Percentiles rank a stretch among this genome's conserved stretches.
phyloP scores from a whole-genome alignment of 2,329 filamentous ascomycete genomes.

The Colletotrichum graminicola region DNA sequence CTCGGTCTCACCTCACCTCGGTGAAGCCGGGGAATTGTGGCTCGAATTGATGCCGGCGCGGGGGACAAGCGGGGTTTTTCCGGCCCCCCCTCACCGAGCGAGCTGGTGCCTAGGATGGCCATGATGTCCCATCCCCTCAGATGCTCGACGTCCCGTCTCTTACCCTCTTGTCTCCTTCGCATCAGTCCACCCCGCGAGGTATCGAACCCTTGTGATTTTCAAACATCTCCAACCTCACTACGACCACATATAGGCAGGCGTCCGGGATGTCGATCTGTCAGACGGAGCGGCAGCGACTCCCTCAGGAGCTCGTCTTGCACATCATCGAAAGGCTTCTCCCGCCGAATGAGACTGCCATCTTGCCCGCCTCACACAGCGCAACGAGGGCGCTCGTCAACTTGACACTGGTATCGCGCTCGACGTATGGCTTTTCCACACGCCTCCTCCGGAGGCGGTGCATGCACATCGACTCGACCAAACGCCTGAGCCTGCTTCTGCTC shows the following conservation, averaged over 20 bases:
- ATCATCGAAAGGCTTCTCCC: conserved; percentile 53
- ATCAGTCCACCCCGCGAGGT: too few relatives aligned
- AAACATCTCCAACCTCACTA: neutral
- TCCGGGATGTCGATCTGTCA: neutral
- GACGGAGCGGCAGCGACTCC: conserved; percentile 44
- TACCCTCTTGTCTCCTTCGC: neutral
- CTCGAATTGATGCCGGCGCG: conserved; percentile 1
- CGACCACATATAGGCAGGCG: neutral
- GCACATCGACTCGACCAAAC: conserved; percentile 55
- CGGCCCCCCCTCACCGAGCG: conserved; percentile 1
- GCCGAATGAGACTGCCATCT: conserved; percentile 47
- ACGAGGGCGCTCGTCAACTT: conserved; percentile 60
- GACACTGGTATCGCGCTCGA: conserved; percentile 57
- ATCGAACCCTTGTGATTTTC: neutral
- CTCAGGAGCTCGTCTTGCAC: conserved; percentile 52
- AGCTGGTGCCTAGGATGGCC: neutral
- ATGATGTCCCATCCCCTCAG: neutral
- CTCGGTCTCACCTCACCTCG: neutral
- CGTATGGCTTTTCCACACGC: conserved; percentile 55
- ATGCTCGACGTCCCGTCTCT: too few relatives aligned
- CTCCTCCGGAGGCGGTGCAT: conserved; percentile 60
- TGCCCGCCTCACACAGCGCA: conserved; percentile 54
- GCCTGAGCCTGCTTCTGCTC: conserved; percentile 51
- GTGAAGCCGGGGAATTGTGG: neutral
- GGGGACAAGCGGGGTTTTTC: neutral